A percentile compares a stretch with the other conserved stretches of the same genome.
Conservation (phyloP, 2,329 filamentous ascomycete species). For the Penicillium sp. region DNA sequence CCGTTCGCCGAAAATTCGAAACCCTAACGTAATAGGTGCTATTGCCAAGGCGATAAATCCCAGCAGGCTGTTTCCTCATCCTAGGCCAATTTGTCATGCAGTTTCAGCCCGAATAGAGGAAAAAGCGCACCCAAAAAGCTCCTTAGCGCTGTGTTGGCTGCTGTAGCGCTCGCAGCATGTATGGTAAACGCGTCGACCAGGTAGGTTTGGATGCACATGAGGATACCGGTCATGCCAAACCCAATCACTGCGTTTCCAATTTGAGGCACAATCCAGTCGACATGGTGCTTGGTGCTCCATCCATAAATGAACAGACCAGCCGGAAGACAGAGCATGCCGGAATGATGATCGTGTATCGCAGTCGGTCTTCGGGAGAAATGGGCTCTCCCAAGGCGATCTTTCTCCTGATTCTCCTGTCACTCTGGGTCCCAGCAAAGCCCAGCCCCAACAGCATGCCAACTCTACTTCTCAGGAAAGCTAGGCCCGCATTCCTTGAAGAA, state of each 20-base stretch:
- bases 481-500: background rate
- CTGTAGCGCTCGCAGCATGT: background rate
- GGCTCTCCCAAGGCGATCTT: background rate
- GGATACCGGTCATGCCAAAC: background rate
- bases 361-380: background rate
- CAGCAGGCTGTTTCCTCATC: background rate
- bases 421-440: background rate
- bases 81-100: background rate
- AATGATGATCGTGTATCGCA: background rate
- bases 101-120: background rate
- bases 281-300: background rate
- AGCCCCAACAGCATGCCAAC: background rate
- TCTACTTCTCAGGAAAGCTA: background rate
- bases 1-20: background rate
- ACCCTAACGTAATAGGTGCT: background rate
- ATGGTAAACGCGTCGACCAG: background rate
- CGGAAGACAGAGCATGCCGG: background rate
- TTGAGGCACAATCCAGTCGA: background rate
- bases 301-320: background rate
- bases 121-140: background rate
- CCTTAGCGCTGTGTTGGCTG: background rate
- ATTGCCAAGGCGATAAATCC: background rate
- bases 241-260: background rate
- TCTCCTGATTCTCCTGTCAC: background rate
- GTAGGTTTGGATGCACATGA: background rate